Percentiles rank a stretch among this genome's conserved stretches.
Evolutionary conservation across 106 monocot species (phyloP).

Genomic region (Dioscorea dumetorum): DNA sequence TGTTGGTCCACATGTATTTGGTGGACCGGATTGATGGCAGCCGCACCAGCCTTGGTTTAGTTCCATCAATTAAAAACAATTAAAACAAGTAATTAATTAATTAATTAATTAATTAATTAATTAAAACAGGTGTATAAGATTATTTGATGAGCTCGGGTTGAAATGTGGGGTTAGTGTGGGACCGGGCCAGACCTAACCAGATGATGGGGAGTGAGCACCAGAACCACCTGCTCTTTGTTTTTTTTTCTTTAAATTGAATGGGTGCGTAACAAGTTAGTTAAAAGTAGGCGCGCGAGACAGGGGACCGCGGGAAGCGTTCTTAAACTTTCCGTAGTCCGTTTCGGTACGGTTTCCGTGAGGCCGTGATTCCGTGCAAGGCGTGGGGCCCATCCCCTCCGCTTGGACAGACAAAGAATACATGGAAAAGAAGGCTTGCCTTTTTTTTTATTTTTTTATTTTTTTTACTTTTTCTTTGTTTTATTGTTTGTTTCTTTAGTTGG

Average conservation of each 20-base stretch:
- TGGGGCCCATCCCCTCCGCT: not conserved
- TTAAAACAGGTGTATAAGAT: too few species aligned
- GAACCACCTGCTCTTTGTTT: not conserved
- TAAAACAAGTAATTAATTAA: too few species aligned
- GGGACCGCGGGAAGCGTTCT: not conserved
- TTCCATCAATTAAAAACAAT: too few species aligned
- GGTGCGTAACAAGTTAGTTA: not conserved
- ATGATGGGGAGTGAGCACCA: not conserved
- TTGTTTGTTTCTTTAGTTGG: too few species aligned
- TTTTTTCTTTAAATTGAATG: too few species aligned
- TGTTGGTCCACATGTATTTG: not conserved
- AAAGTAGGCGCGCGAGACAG: not conserved
- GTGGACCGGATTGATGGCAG: not conserved
- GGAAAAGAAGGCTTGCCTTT: too few species aligned
- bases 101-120: too few species aligned
- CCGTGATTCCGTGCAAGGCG: not conserved
- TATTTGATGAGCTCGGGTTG: too few species aligned
- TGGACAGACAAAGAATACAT: too few species aligned
- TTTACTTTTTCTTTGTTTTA: too few species aligned
- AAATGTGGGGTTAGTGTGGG: not conserved
- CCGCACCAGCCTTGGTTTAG: not conserved
- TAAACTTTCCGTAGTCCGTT: conserved; percentile 5
- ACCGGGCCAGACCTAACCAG: not conserved
- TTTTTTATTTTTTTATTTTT: too few species aligned
- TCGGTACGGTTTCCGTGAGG: conserved; percentile 1